phyloP scores from a whole-genome alignment of 2,329 filamentous ascomycete genomes.

The Stemphylium vesicarium region DNA sequence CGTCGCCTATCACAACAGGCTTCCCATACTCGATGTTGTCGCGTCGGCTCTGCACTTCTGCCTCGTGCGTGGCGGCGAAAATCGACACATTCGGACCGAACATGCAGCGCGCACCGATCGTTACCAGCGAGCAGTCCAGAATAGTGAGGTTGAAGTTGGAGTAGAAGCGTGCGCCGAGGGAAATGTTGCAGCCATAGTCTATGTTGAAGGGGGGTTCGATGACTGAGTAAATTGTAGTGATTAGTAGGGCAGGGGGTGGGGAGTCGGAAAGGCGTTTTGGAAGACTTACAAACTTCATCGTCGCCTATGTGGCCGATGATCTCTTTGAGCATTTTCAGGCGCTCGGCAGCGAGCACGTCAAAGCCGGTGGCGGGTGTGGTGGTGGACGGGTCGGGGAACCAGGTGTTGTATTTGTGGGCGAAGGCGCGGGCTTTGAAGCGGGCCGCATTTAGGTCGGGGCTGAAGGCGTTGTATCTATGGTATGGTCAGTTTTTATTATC shows the following conservation, averaged over 20 bases:
- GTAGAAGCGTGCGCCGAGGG: constrained; percentile 68
- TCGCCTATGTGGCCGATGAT: constrained; percentile 45
- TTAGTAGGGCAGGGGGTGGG: background rate
- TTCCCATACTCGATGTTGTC: constrained; percentile 59
- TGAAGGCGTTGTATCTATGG: constrained; percentile 58
- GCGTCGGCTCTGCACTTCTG: constrained; percentile 55
- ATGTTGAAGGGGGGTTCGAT: constrained; percentile 68
- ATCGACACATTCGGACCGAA: constrained; percentile 61
- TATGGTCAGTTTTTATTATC: background rate
- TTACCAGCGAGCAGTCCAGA: constrained; percentile 60
- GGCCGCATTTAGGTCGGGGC: constrained; percentile 57
- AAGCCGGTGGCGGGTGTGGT: constrained; percentile 28
- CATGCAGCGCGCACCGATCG: constrained; percentile 60
- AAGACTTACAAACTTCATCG: constrained; percentile 34
- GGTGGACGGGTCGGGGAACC: constrained; percentile 36
- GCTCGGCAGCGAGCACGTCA: constrained; percentile 33
- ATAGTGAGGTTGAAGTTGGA: constrained; percentile 64
- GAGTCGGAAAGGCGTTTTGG: background rate
- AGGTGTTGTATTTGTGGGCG: constrained; percentile 65
- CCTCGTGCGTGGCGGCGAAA: constrained; percentile 60
- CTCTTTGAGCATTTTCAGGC: constrained; percentile 30
- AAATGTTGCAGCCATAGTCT: constrained; percentile 72
- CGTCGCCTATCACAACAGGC: constrained; percentile 55
- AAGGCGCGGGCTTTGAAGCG: constrained; percentile 63
- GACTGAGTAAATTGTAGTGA: constrained; percentile 19